phyloP scores from a whole-genome alignment of 768 basidiomycete genomes.

The Paxillus rubicundulus region DNA sequence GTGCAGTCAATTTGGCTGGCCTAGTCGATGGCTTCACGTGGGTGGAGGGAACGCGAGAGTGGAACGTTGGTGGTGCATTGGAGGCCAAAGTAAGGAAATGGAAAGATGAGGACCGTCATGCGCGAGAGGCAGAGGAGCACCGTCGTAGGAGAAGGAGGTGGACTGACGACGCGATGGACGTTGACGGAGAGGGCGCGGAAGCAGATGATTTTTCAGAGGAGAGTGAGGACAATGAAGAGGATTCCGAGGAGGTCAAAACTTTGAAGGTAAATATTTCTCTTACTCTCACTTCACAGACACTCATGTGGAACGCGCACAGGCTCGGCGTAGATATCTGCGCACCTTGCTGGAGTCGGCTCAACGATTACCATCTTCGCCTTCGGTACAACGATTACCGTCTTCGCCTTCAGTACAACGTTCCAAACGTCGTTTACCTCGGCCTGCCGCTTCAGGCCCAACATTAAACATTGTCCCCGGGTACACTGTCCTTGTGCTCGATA shows the following conservation, averaged over 20 bases:
- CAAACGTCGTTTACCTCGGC: conserved; percentile 27
- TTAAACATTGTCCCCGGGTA: conserved; percentile 77
- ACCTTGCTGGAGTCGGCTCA: conserved; percentile 56
- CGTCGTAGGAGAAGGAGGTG: conserved; percentile 59
- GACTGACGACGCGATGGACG: conserved; percentile 70
- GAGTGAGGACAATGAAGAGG: conserved; percentile 58
- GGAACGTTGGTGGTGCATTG: conserved; percentile 63
- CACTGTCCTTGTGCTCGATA: conserved; percentile 89
- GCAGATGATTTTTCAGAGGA: conserved; percentile 45
- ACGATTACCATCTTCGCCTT: conserved; percentile 23
- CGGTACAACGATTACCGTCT: conserved; percentile 26
- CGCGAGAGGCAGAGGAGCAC: conserved; percentile 65
- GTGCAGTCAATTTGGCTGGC: conserved; percentile 62
- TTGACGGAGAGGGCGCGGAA: conserved; percentile 55
- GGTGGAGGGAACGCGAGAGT: conserved; percentile 55
- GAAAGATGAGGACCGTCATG: conserved; percentile 67
- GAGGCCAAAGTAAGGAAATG: conserved; percentile 67
- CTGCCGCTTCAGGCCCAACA: conserved; percentile 35
- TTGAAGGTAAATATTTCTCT: conserved; percentile 58
- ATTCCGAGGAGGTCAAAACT: conserved; percentile 71
- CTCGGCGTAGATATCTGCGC: conserved; percentile 71
- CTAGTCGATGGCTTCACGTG: conserved; percentile 76
- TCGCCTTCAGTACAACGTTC: conserved; percentile 27
- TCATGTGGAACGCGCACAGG: conserved; percentile 39
- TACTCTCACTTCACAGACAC: conserved; percentile 2